phyloP scores from a whole-genome alignment of 208 protist species.

The Trypanosoma conorhini region DNA sequence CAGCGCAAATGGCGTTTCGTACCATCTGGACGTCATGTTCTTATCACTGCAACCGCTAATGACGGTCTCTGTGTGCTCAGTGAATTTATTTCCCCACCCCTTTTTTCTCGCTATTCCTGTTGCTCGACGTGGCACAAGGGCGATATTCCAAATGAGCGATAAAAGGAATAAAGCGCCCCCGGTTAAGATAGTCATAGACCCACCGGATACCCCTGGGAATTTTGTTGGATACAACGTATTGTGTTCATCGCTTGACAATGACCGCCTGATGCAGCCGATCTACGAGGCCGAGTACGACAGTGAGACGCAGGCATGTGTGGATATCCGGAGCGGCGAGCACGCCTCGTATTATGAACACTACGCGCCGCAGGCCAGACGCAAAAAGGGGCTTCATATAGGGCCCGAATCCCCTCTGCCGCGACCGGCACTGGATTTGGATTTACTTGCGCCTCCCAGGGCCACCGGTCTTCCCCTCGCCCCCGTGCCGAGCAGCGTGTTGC shows the following conservation, averaged over 20 bases:
- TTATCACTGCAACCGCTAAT: too few species aligned
- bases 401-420: constrained; percentile 41
- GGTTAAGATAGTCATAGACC: constrained; percentile 38
- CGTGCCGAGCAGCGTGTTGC: constrained; percentile 29
- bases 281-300: constrained; percentile 76
- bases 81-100: background rate
- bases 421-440: constrained; percentile 32
- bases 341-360: constrained; percentile 66
- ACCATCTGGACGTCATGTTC: too few species aligned
- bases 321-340: constrained; percentile 39
- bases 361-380: constrained; percentile 37
- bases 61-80: too few species aligned
- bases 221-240: constrained; percentile 56
- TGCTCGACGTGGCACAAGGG: constrained; percentile 13
- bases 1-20: too few species aligned
- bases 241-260: constrained; percentile 45
- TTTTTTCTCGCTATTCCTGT: background rate
- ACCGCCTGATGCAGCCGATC: constrained; percentile 70
- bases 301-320: constrained; percentile 71
- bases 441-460: constrained; percentile 32
- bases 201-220: constrained; percentile 46
- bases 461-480: constrained; percentile 32
- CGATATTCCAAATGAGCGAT: constrained; percentile 11
- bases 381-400: constrained; percentile 46
- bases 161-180: constrained; percentile 6